Evolutionary conservation across 257 asterid species (phyloP), one percentile per base, ranked within the genome.

Genomic region (Mitragyna speciosa): DNA sequence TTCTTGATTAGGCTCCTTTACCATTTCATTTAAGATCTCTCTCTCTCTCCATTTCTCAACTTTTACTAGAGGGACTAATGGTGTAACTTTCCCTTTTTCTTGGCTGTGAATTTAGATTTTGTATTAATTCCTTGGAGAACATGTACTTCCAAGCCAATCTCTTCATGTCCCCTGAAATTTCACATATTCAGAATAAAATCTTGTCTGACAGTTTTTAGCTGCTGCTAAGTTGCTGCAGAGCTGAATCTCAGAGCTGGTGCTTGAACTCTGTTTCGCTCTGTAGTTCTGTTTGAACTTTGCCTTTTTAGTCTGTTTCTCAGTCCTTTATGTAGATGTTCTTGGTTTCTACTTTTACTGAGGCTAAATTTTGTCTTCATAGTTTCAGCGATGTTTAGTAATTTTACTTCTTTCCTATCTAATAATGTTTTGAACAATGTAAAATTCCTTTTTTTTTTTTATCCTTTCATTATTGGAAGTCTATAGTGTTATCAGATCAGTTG

Each of bases 121-220:
- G n/a, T 69, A 20, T 77, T 17, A 5, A 67, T 49, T 51, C 51
- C 16, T 45, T 63, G 4, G 70, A 43, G 51, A 63, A 12, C 39
- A 43, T 52, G 47, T 65, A 12, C 49, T 2, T 28, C 26, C 22
- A 39, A 36, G 10, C 75, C 75, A 75, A 30, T 45, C 71, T 81
- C 58, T 70, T 69, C 7, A 33, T 36, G 51, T 33, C 47, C 43
- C 52, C 76, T 51, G 19, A 26, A 39, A 36, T 63, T 10, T 75
- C 75, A 76, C 31, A 73, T 36, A 28, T 66, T 72, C 48, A 73
- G 78, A 68, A 72, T 43, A 12, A 30, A 54, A 80, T 80, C 79
- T 73, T 66, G 70, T 28, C 41, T 58, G 78, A 30, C 47, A 31
- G 17, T 41, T 47, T 71, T 71, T 58, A 51, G 75, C 71, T 63